Conservation (phyloP, 2,329 filamentous ascomycete species). For the Clonostachys sp. region DNA sequence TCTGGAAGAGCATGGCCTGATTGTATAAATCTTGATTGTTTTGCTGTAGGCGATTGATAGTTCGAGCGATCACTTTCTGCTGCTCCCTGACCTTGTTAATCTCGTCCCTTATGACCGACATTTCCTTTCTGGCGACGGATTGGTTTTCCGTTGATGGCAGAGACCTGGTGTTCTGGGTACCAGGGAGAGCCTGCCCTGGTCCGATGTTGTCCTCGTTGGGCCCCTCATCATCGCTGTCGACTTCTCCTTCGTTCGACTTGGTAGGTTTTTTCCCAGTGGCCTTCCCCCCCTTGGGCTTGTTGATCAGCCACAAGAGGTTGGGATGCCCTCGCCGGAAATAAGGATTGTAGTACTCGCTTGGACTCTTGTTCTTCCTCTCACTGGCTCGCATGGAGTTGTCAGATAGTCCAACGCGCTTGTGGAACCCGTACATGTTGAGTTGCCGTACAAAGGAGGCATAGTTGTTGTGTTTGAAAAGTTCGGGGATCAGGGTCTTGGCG, state of each 20-base stretch:
- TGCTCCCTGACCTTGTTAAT: slow-evolving; percentile 78
- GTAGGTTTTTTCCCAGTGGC: slow-evolving; percentile 41
- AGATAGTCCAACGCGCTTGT: slow-evolving; percentile 89
- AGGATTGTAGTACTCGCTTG: slow-evolving; percentile 95
- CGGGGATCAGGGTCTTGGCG: slow-evolving; percentile 92
- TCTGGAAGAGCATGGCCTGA: slow-evolving; percentile 85
- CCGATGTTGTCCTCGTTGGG: slow-evolving; percentile 30
- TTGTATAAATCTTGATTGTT: slow-evolving; percentile 87
- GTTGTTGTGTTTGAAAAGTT: slow-evolving; percentile 99
- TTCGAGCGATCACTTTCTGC: slow-evolving; percentile 78
- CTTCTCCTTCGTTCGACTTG: slow-evolving; percentile 45
- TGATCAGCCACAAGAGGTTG: slow-evolving; percentile 91
- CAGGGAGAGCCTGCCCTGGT: slow-evolving; percentile 2
- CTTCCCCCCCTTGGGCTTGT: slow-evolving; percentile 78
- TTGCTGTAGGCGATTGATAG: slow-evolving; percentile 74
- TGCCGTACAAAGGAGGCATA: slow-evolving; percentile 95
- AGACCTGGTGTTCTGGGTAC: slow-evolving; percentile 17
- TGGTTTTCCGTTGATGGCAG: slow-evolving; percentile 39
- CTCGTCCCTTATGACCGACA: slow-evolving; percentile 73
- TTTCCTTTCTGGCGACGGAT: slow-evolving; percentile 63
- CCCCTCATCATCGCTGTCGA: slow-evolving; percentile 58
- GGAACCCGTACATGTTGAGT: slow-evolving; percentile 96
- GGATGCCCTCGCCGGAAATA: slow-evolving; percentile 93
- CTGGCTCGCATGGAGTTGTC: slow-evolving; percentile 98
- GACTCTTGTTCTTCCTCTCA: slow-evolving; percentile 94